Evolutionary conservation across 129 eudicot species (phyloP).

Genomic region (Flaveria robusta): DNA sequence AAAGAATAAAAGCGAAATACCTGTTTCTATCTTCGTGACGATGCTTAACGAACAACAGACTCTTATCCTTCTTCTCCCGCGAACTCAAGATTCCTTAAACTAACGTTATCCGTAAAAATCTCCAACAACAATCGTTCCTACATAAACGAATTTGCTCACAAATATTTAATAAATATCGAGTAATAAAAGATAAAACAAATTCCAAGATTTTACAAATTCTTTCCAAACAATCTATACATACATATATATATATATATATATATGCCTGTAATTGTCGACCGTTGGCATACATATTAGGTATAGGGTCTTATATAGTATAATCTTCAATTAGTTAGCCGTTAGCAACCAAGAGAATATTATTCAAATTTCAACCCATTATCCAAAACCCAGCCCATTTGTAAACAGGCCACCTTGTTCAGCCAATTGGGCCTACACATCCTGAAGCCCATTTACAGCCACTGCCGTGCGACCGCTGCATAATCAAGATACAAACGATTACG

Average conservation of each 20-base stretch:
- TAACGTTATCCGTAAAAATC: too few species aligned
- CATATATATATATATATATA: background rate
- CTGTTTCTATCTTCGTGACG: background rate
- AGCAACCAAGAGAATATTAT: background rate
- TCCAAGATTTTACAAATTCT: background rate
- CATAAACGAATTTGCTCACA: background rate
- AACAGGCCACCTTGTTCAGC: background rate
- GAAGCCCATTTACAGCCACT: background rate
- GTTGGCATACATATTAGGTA: background rate
- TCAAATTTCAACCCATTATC: background rate
- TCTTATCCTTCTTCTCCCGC: background rate
- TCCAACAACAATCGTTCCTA: background rate
- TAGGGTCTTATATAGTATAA: background rate
- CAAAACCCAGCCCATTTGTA: background rate
- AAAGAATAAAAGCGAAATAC: background rate
- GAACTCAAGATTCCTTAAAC: background rate
- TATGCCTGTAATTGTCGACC: background rate
- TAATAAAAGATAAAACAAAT: background rate
- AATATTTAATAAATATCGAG: background rate
- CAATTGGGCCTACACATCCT: background rate
- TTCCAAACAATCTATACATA: background rate
- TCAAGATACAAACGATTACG: too few species aligned
- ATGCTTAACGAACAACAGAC: too few species aligned
- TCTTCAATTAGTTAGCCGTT: conserved; percentile 30
- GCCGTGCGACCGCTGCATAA: background rate